Evolutionary conservation across 768 basidiomycete species (phyloP).

Genomic region (Podaxis sp.): DNA sequence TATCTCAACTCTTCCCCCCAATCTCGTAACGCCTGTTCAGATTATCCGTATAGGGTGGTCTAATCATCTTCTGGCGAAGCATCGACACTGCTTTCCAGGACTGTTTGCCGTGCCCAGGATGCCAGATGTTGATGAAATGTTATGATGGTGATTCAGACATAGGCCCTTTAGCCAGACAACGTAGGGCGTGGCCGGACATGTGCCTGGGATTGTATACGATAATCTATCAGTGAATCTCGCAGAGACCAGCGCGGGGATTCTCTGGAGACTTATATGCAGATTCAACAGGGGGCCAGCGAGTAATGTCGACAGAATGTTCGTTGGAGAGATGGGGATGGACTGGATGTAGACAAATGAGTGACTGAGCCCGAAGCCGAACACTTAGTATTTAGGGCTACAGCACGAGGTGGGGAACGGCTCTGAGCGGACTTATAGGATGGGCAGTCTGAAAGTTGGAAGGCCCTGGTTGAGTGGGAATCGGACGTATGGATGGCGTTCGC

Average conservation of each 20-base stretch:
- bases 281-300: constrained; percentile 14
- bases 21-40: constrained; percentile 50
- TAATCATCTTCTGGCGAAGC: constrained; percentile 65
- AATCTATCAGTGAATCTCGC: constrained; percentile 29
- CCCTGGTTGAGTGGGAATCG: constrained; percentile 1
- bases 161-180: constrained; percentile 48
- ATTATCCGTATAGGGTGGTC: constrained; percentile 53
- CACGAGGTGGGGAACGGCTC: constrained; percentile 39
- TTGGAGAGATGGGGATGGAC: constrained; percentile 30
- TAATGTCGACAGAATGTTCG: constrained; percentile 36
- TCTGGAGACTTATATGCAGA: constrained; percentile 25
- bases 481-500: not conserved
- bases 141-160: constrained; percentile 56
- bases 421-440: constrained; percentile 24
- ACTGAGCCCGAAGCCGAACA: constrained; percentile 50
- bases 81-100: constrained; percentile 63
- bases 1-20: constrained; percentile 74
- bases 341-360: constrained; percentile 46
- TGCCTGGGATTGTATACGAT: constrained; percentile 29
- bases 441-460: constrained; percentile 11
- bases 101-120: constrained; percentile 63
- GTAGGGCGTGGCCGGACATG: constrained; percentile 42
- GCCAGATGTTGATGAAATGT: constrained; percentile 55
- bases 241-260: constrained; percentile 34
- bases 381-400: constrained; percentile 40